Percentiles rank a stretch among this genome's conserved stretches.
phyloP scores from a whole-genome alignment of 352 stramenopile species.

The Aphanomyces astaci region DNA sequence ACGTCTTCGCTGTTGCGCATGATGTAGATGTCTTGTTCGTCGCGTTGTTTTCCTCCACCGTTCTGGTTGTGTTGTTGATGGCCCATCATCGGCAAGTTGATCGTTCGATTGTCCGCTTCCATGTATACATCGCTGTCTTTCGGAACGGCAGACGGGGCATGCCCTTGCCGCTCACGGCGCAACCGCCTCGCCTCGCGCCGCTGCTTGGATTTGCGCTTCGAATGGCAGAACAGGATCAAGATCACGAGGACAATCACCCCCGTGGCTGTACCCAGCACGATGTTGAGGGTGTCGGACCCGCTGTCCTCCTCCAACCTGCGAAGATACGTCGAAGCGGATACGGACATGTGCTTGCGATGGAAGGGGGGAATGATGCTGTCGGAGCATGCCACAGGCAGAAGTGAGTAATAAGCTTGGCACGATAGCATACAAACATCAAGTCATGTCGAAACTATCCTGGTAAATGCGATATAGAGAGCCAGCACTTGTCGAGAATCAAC shows the following conservation, averaged over 20 bases:
- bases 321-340: not conserved
- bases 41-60: not conserved
- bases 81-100: slow-evolving; percentile 20
- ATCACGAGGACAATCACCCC: slow-evolving; percentile 19
- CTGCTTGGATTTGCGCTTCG: slow-evolving; percentile 12
- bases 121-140: slow-evolving; percentile 11
- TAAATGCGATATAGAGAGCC: not conserved
- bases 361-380: not conserved
- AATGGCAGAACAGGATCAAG: slow-evolving; percentile 10
- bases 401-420: not conserved
- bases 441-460: not conserved
- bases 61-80: not conserved
- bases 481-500: too few relatives aligned
- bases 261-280: slow-evolving; percentile 9
- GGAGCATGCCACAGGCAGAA: not conserved
- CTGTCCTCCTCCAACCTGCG: not conserved
- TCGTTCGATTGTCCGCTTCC: slow-evolving; percentile 18
- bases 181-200: slow-evolving; percentile 6
- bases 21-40: slow-evolving; percentile 11
- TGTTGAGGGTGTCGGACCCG: slow-evolving; percentile 8
- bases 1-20: slow-evolving; percentile 13
- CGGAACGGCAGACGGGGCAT: not conserved
- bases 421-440: slow-evolving; percentile 1
- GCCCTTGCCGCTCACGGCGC: slow-evolving; percentile 3
- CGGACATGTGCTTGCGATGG: not conserved